Conservation (phyloP, 306 rosid genomes). For the Glycine latifolia region DNA sequence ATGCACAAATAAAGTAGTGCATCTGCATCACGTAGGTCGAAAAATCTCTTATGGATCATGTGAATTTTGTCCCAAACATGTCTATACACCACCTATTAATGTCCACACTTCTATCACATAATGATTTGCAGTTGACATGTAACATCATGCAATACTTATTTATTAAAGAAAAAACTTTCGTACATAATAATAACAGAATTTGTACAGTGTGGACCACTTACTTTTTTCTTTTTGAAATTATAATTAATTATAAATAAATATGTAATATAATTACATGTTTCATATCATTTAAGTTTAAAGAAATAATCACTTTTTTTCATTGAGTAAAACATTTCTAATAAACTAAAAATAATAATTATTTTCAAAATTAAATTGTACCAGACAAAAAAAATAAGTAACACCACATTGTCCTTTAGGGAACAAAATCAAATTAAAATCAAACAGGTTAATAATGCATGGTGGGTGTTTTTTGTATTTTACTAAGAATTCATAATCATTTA, state of each 20-base stretch:
- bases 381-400: not conserved
- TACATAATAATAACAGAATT: not conserved
- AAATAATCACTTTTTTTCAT: too few species aligned
- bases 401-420: not conserved
- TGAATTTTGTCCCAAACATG: slow-evolving; percentile 27
- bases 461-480: not conserved
- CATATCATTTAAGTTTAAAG: too few species aligned
- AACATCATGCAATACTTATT: not conserved
- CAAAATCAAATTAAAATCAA: not conserved
- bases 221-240: not conserved
- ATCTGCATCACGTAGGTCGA: slow-evolving; percentile 20
- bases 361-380: not conserved
- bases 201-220: not conserved
- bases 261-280: too few species aligned
- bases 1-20: slow-evolving; percentile 16
- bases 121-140: slow-evolving; percentile 28
- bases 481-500: not conserved
- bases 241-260: too few species aligned
- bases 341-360: too few species aligned
- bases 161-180: not conserved
- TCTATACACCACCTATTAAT: slow-evolving; percentile 12
- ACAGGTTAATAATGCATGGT: not conserved
- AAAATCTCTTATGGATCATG: slow-evolving; percentile 24
- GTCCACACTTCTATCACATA: slow-evolving; percentile 25
- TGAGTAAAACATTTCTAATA: too few species aligned